Conservation (phyloP, 805 yeast genomes). For the Yarrowia sp. region DNA sequence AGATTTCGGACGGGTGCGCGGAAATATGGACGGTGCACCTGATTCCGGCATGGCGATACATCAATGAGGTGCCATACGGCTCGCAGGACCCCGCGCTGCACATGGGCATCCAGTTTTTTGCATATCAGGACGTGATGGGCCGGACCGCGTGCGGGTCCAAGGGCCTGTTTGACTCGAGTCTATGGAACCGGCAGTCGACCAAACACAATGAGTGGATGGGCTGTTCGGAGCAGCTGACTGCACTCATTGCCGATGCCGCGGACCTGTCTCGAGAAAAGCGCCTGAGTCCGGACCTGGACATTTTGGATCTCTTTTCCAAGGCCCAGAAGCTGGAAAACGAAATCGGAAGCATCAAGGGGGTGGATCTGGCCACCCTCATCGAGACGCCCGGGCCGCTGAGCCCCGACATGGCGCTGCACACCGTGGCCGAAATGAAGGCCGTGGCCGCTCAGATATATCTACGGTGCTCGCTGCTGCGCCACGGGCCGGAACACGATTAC, state of each 20-base stretch:
- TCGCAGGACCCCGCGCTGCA: conserved; percentile 18
- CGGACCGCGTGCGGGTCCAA: conserved; percentile 16
- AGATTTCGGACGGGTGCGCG: conserved; percentile 5
- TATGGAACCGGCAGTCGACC: conserved; percentile 19
- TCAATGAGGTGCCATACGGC: conserved; percentile 16
- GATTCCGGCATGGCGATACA: conserved; percentile 22
- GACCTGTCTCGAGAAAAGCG: conserved; percentile 9
- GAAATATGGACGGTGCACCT: conserved; percentile 20
- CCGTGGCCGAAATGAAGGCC: conserved; percentile 3
- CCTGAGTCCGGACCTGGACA: conserved; percentile 21
- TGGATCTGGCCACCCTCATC: not conserved
- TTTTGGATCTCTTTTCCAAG: conserved; percentile 10
- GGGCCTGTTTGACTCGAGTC: conserved; percentile 14
- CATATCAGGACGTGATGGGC: conserved; percentile 25
- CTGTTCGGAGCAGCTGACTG: conserved; percentile 17
- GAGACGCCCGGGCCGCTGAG: not conserved
- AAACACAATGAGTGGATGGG: conserved; percentile 23
- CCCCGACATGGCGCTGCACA: conserved; percentile 11
- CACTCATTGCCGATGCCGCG: conserved; percentile 7
- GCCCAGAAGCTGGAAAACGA: conserved; percentile 22
- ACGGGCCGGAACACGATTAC: conserved; percentile 13
- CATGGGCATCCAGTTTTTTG: conserved; percentile 23
- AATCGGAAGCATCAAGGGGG: conserved; percentile 20
- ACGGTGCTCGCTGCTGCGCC: conserved; percentile 4
- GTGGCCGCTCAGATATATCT: conserved; percentile 10